Base-by-base conservation (phyloP, 2,329 filamentous ascomycete species). In the Aspergillus sergii region DNA sequence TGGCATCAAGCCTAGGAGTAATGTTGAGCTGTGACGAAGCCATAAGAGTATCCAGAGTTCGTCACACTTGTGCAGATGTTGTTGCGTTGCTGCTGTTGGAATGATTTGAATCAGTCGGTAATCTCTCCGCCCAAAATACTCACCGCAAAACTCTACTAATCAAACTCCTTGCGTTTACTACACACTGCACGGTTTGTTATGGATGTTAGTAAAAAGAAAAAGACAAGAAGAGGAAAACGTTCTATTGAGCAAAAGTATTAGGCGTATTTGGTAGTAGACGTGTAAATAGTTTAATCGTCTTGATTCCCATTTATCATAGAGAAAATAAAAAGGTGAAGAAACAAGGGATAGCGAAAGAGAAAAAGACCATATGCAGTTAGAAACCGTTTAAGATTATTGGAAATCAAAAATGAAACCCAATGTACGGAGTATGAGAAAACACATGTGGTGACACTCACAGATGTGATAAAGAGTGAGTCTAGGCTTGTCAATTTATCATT, bases 1-100 rank as follows among this genome's bases (percentile, higher is more conserved):
- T 72, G 30, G 58, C 53, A 68, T 68, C 61, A 57, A 63, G 66
- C 65, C 69, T 58, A 57, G 54, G 21, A 43, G 39, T 39, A 39
- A 58, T 16, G 55, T 66, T 64, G 61, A 64, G 59, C 41, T 66
- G 56, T 61, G 62, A 59, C 46, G 66, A 68, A 45, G 66, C 66
- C 72, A 73, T 74, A 63, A 66, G 62, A 7, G 63, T 28, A 51
- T 36, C 39, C 36, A 41, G 21, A 41, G 46, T 58, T 39, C 41
- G 30, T 54, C n/a, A 23, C 51, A 54, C 51, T 26, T 36, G 9
- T 50, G 53, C 9, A 32, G 48, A 55, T 26, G 58, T 59, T 59
- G 66, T 59, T 60, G 26, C 7, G 34, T 36, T 36, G 34, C 34
- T 16, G 12, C 46, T 32, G 30, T 54, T 34, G 51, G 30, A 54